Percentiles rank a stretch among this genome's conserved stretches.
These are phyloP conservation scores for Venturia asperata DNA, from an alignment of 2,329 filamentous ascomycete genomes.

Conservation along the genomic window DNA sequence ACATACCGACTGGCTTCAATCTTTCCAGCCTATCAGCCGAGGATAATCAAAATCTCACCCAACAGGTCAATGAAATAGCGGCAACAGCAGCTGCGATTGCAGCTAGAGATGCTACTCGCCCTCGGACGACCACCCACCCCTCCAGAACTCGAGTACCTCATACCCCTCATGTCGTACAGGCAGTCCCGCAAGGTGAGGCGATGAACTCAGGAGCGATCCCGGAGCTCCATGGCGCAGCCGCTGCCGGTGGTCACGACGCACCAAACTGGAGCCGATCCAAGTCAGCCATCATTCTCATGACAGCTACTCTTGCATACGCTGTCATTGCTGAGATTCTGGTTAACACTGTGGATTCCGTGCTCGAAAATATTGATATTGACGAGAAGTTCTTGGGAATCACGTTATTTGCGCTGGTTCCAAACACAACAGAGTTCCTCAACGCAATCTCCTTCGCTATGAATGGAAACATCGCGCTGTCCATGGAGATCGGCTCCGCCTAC, in stretches of 20 bases:
- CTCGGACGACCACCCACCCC: background rate
- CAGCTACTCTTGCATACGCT: conserved; percentile 88
- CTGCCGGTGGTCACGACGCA: conserved; percentile 79
- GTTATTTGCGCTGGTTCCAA: conserved; percentile 90
- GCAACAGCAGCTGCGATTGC: conserved; percentile 85
- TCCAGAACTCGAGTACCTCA: conserved; percentile 1
- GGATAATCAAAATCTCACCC: conserved; percentile 72
- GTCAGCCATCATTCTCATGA: conserved; percentile 81
- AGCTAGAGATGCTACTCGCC: conserved; percentile 61
- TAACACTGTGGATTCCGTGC: conserved; percentile 92
- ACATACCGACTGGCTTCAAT: conserved; percentile 40
- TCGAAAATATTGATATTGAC: conserved; percentile 83
- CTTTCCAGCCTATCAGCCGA: conserved; percentile 67
- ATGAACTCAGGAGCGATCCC: background rate
- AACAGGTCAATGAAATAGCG: conserved; percentile 87
- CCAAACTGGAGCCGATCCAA: conserved; percentile 95
- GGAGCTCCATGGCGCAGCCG: conserved; percentile 32
- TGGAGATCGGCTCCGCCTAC: conserved; percentile 98
- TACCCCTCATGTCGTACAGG: background rate
- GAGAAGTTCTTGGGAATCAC: conserved; percentile 98
- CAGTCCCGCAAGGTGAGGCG: background rate
- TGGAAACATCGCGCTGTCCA: conserved; percentile 94
- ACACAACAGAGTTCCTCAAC: conserved; percentile 98
- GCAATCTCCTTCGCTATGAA: conserved; percentile 99
- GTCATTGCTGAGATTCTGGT: conserved; percentile 95